These are phyloP conservation scores for Phytophthora pistaciae DNA, from an alignment of 352 stramenopile genomes.

Conservation along the genomic window DNA sequence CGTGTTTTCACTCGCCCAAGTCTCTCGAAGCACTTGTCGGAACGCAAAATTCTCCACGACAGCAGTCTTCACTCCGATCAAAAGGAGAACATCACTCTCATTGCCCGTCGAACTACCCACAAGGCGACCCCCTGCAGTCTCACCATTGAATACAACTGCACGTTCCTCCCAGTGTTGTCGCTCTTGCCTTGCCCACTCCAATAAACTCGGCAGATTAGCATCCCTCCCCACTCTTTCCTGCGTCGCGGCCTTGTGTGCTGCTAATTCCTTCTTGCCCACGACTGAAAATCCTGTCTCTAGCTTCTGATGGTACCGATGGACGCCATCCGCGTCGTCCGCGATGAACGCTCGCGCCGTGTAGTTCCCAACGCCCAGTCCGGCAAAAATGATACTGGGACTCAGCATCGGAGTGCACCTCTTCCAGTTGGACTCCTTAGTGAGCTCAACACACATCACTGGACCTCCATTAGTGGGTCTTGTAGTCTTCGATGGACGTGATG, in stretches of 20 bases:
- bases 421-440: constrained; percentile 4
- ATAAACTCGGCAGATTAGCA: not conserved
- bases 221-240: not conserved
- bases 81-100: constrained; percentile 15
- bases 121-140: not conserved
- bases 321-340: not conserved
- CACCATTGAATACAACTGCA: not conserved
- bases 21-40: constrained; percentile 50
- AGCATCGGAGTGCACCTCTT: constrained; percentile 12
- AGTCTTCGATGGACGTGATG: constrained; percentile 7
- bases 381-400: constrained; percentile 12
- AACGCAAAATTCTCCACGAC: constrained; percentile 38
- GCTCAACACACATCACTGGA: constrained; percentile 27
- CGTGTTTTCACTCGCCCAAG: constrained; percentile 37
- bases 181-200: constrained; percentile 16
- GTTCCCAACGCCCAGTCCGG: constrained; percentile 12
- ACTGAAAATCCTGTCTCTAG: constrained; percentile 10
- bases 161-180: not conserved
- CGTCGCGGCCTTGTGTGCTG: not conserved
- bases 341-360: constrained; percentile 22
- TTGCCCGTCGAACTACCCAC: not conserved
- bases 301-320: constrained; percentile 8
- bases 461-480: constrained; percentile 13
- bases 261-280: constrained; percentile 12
- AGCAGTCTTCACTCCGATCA: constrained; percentile 64